Conservation (phyloP, 2,329 filamentous ascomycete genomes). For the Penicillium sp. region DNA sequence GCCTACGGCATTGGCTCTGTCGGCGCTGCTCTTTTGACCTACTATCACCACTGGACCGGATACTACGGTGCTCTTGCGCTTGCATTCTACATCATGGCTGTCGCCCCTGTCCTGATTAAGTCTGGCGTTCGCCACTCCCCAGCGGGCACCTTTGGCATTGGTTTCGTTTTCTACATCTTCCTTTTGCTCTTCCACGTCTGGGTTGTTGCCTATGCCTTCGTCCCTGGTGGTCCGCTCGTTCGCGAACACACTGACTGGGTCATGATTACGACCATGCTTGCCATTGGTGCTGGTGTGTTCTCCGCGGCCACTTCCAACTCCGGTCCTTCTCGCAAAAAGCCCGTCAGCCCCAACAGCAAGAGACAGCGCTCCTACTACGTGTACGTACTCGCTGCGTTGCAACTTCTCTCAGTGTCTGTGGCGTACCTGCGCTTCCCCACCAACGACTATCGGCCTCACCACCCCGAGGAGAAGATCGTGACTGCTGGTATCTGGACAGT, state of each 20-base stretch:
- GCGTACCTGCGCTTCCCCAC: slow-evolving; percentile 90
- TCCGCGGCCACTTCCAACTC: slow-evolving; percentile 61
- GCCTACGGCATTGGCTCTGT: slow-evolving; percentile 75
- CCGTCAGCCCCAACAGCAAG: slow-evolving; percentile 40
- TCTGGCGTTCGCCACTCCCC: slow-evolving; percentile 77
- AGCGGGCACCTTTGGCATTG: slow-evolving; percentile 79
- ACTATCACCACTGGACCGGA: slow-evolving; percentile 79
- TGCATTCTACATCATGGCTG: slow-evolving; percentile 78
- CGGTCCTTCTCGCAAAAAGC: slow-evolving; percentile 40
- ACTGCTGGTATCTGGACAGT: slow-evolving; percentile 99
- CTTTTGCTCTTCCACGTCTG: slow-evolving; percentile 97
- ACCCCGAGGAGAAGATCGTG: slow-evolving; percentile 80
- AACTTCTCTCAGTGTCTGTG: slow-evolving; percentile 75
- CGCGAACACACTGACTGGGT: slow-evolving; percentile 96
- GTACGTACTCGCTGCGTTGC: slow-evolving; percentile 71
- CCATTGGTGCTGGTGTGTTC: slow-evolving; percentile 82
- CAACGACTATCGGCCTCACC: slow-evolving; percentile 89
- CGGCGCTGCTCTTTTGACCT: slow-evolving; percentile 76
- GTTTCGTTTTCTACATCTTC: slow-evolving; percentile 89
- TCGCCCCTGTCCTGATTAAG: slow-evolving; percentile 71
- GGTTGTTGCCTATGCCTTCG: slow-evolving; percentile 97
- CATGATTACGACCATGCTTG: slow-evolving; percentile 81
- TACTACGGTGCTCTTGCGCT: slow-evolving; percentile 80
- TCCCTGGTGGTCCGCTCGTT: slow-evolving; percentile 88
- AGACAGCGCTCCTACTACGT: slow-evolving; percentile 67